Evolutionary conservation across 768 basidiomycete species (phyloP).

Genomic region (Lactifluus piperatus): DNA sequence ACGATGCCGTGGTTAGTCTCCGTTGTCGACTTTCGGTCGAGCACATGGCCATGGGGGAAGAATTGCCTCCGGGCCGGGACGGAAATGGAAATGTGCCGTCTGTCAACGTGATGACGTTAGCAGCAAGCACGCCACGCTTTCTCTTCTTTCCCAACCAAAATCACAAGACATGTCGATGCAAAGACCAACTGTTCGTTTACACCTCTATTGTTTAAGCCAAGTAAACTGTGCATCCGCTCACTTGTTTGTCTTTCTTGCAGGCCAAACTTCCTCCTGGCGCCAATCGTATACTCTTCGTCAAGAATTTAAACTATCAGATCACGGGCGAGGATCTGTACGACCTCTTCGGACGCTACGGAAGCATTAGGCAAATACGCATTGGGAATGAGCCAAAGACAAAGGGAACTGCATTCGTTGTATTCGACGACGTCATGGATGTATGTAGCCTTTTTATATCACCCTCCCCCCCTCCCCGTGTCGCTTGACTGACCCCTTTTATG

Average conservation of each 20-base stretch:
- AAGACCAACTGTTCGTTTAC: constrained; percentile 60
- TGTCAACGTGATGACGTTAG: not conserved
- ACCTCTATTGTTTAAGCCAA: not conserved
- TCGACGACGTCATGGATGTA: constrained; percentile 94
- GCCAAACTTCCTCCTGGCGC: constrained; percentile 87
- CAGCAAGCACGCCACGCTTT: not conserved
- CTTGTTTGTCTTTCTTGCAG: constrained; percentile 31
- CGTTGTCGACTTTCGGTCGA: too few relatives aligned
- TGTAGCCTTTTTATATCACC: constrained; percentile 24
- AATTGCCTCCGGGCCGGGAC: too few relatives aligned
- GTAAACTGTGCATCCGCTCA: not conserved
- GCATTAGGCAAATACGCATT: constrained; percentile 90
- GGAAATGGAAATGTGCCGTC: too few relatives aligned
- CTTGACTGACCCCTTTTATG: not conserved
- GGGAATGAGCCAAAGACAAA: constrained; percentile 89
- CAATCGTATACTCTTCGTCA: constrained; percentile 87
- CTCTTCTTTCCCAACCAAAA: not conserved
- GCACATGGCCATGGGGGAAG: too few relatives aligned
- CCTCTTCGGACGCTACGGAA: constrained; percentile 94
- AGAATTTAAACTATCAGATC: constrained; percentile 88
- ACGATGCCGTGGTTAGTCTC: too few relatives aligned
- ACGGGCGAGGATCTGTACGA: constrained; percentile 94
- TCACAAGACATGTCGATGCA: constrained; percentile 46
- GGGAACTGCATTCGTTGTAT: constrained; percentile 95
- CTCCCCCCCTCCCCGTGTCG: too few relatives aligned